Evolutionary conservation across 352 stramenopile species (phyloP).

Genomic region (Pythium coloratum): DNA sequence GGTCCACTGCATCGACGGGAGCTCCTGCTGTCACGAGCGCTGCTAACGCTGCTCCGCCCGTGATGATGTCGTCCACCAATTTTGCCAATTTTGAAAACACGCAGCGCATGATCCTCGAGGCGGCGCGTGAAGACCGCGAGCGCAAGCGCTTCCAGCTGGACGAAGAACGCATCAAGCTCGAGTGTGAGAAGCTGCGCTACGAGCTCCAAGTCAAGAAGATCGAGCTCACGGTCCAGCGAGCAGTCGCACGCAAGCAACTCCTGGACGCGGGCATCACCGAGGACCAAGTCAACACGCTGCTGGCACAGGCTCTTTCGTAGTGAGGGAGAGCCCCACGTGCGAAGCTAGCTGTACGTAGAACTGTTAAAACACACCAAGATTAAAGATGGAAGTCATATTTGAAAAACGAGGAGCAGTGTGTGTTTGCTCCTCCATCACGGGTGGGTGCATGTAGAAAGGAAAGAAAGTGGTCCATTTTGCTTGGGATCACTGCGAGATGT

Average conservation of each 20-base stretch:
- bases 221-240: conserved; percentile 51
- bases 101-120: conserved; percentile 50
- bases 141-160: conserved; percentile 62
- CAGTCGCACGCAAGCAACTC: conserved; percentile 52
- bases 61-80: conserved; percentile 31
- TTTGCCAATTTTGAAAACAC: conserved; percentile 46
- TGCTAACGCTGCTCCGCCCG: background rate
- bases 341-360: background rate
- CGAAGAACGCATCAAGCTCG: conserved; percentile 55
- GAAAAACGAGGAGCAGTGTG: background rate
- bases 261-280: conserved; percentile 46
- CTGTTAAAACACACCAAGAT: conserved; percentile 1
- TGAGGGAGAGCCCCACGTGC: background rate
- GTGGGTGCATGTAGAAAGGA: background rate
- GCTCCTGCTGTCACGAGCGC: background rate
- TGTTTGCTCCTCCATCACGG: conserved; percentile 1
- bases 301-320: conserved; percentile 16
- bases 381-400: conserved; percentile 12
- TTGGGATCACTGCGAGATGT: background rate
- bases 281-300: conserved; percentile 36
- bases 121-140: conserved; percentile 60
- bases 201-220: conserved; percentile 57
- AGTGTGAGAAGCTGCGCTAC: conserved; percentile 64
- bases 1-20: background rate
- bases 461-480: background rate